Evolutionary conservation across 2,329 filamentous ascomycete species (phyloP).

Genomic region (Diaporthe sp.): DNA sequence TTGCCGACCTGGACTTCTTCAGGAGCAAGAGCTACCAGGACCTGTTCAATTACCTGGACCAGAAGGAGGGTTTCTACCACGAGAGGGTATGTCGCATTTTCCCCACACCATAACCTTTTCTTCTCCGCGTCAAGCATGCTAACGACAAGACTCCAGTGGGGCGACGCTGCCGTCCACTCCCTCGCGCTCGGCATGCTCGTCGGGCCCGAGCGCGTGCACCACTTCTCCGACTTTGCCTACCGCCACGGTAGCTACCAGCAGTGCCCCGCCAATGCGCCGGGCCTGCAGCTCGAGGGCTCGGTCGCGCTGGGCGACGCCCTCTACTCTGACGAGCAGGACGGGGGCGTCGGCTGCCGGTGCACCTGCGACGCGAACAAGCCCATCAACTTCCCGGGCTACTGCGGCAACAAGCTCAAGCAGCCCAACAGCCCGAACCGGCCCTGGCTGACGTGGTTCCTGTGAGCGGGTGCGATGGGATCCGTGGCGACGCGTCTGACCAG

Average conservation of each 20-base stretch:
- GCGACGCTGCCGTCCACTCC: conserved; percentile 60
- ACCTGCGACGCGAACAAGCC: conserved; percentile 54
- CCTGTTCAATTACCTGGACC: conserved; percentile 57
- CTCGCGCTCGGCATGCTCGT: conserved; percentile 59
- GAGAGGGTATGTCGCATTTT: conserved; percentile 54
- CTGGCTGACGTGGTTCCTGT: conserved; percentile 52
- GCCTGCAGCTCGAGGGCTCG: conserved; percentile 53
- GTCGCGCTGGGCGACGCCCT: conserved; percentile 47
- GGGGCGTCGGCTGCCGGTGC: conserved; percentile 58
- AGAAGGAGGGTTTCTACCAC: conserved; percentile 58
- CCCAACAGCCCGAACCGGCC: conserved; percentile 50
- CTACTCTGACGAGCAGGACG: conserved; percentile 43
- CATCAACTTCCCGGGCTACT: conserved; percentile 53
- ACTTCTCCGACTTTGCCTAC: conserved; percentile 61
- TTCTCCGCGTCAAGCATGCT: background rate
- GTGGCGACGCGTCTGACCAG: background rate
- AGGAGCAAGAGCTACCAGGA: conserved; percentile 56
- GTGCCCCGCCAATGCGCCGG: conserved; percentile 54
- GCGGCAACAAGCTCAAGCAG: conserved; percentile 55
- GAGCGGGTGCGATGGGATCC: background rate
- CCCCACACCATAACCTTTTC: too few species aligned
- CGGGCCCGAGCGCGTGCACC: conserved; percentile 56
- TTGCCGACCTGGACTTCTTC: conserved; percentile 62
- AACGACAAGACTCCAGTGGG: conserved; percentile 52
- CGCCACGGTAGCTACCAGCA: conserved; percentile 53